Evolutionary conservation across 164 flowering plant species (phyloP), one percentile per base, ranked within the genome.

Genomic region (Chimonanthus praecox): DNA sequence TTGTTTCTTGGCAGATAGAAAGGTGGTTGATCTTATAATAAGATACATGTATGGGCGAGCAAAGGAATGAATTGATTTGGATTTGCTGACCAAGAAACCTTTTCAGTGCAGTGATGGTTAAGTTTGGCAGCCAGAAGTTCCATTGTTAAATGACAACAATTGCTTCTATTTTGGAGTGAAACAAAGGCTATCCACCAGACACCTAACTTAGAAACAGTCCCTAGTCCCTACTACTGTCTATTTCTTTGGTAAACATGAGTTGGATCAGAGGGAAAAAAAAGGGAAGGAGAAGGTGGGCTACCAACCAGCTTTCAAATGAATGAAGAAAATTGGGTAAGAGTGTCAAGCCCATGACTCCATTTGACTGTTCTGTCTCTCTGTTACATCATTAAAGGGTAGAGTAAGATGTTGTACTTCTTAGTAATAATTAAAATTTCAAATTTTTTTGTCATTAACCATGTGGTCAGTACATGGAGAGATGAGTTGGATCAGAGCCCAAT

Each of bases 71-170:
- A 33, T 20, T 66, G 20, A 5, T 3, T 44, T 45, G 48, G 68
- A 8, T 45, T 44, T 66, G 44, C 47, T 33, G 33, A 33, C 33
- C 33, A 33, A 33, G 2, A 33, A 33, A 33, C 33, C 33, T 33
- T 33, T 33, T 33, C 33, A 33, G 33, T 66, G 68, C 68, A 45
- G 48, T 66, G 68, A 66, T 45, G 0, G 68, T 45, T 43, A 33
- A 44, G 68, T 66, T 66, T 66, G 68, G 68, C 68, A 44, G 68
- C 68, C 68, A 66, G 15, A 15, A 66, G 68, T 46, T 33, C 33
- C 33, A 33, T 47, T 45, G 44, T 45, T 66, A 66, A 66, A 66
- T 20, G 33, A 33, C 1, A 33, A 33, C 33, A 33, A 33, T 66
- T 11, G n/a, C 45, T 33, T 48, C 44, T 11, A 9, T 13, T 46